These are phyloP conservation scores for Xylaria polymorpha DNA, from an alignment of 2,329 filamentous ascomycete genomes.

Conservation along the genomic window DNA sequence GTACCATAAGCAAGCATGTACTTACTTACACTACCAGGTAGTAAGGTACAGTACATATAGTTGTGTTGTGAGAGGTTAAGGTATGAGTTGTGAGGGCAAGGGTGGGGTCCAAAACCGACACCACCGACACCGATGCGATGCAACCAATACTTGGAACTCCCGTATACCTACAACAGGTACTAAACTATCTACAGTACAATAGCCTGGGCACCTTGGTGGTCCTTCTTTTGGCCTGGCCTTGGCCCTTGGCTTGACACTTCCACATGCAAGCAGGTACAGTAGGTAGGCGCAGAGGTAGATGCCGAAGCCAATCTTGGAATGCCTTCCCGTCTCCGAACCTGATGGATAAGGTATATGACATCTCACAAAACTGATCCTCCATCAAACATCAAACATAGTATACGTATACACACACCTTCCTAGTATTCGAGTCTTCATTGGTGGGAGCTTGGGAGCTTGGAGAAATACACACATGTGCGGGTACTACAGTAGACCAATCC, in stretches of 20 bases:
- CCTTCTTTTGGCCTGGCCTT: too few relatives aligned
- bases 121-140: background rate
- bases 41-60: too few relatives aligned
- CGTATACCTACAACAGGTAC: background rate
- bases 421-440: slow-evolving; percentile 2
- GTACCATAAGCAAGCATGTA: too few relatives aligned
- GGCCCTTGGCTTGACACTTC: background rate
- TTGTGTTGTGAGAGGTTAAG: too few relatives aligned
- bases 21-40: too few relatives aligned
- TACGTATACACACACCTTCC: background rate
- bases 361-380: slow-evolving; percentile 16
- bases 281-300: background rate
- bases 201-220: background rate
- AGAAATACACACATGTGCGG: background rate
- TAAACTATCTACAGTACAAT: too few relatives aligned
- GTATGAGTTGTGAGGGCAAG: background rate
- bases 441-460: background rate
- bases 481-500: background rate
- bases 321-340: background rate
- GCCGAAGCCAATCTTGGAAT: background rate
- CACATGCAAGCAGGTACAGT: background rate
- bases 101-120: slow-evolving; percentile 1
- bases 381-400: background rate
- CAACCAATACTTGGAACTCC: background rate
- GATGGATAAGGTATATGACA: slow-evolving; percentile 18